These are phyloP conservation scores for Imleria badia DNA, from an alignment of 768 basidiomycete genomes.

Conservation along the genomic window DNA sequence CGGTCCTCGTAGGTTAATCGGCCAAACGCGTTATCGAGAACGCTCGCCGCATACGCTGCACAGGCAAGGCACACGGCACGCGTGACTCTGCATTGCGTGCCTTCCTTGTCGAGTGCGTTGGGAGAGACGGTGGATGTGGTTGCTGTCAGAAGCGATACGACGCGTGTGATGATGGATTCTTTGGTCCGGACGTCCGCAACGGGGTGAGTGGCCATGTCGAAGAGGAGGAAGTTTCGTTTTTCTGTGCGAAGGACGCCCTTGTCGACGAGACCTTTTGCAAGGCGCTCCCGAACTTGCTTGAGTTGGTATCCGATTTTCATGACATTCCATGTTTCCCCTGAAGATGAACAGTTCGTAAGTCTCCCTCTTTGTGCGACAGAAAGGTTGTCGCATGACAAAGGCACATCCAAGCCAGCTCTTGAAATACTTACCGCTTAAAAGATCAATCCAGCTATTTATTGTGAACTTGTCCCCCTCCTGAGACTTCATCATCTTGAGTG, in stretches of 20 bases:
- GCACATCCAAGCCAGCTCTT: background rate
- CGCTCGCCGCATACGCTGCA: slow-evolving; percentile 91
- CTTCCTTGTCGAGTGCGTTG: slow-evolving; percentile 71
- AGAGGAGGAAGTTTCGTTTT: slow-evolving; percentile 97
- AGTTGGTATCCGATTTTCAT: slow-evolving; percentile 99
- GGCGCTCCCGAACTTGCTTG: slow-evolving; percentile 96
- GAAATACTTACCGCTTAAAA: slow-evolving; percentile 70
- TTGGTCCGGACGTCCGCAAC: slow-evolving; percentile 92
- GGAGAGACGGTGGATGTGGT: slow-evolving; percentile 80
- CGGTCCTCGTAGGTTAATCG: slow-evolving; percentile 89
- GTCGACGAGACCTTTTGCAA: slow-evolving; percentile 96
- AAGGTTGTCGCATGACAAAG: background rate
- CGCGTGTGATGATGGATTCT: slow-evolving; percentile 76
- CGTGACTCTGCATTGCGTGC: slow-evolving; percentile 74
- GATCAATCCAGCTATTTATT: slow-evolving; percentile 92
- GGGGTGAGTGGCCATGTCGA: slow-evolving; percentile 99
- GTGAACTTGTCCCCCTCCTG: slow-evolving; percentile 56
- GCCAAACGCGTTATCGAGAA: slow-evolving; percentile 91
- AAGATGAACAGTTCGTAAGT: background rate
- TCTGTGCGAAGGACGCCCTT: slow-evolving; percentile 99
- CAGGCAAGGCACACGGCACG: slow-evolving; percentile 86
- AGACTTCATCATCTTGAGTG: slow-evolving; percentile 91
- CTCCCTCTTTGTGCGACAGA: background rate
- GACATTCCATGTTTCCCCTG: slow-evolving; percentile 99
- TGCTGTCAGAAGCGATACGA: slow-evolving; percentile 75